Percentiles rank a stretch among this genome's conserved stretches.
Evolutionary conservation across 2,329 filamentous ascomycete genomes (phyloP).

Genomic region (Aureobasidium sp.): DNA sequence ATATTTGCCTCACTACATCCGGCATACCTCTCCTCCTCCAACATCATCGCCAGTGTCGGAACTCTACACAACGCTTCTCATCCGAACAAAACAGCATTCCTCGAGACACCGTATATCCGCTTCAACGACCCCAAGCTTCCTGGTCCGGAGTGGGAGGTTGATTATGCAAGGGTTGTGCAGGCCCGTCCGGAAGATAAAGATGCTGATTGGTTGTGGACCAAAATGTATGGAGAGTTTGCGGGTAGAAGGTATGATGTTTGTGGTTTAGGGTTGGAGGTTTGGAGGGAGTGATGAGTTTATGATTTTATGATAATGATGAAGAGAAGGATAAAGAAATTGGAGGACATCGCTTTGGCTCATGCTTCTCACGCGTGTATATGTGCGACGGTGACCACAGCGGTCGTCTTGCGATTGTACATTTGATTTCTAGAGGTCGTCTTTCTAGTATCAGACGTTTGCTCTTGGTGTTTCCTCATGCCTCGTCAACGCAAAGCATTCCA

Average conservation of each 20-base stretch:
- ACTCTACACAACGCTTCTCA: slow-evolving; percentile 31
- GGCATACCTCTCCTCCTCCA: slow-evolving; percentile 31
- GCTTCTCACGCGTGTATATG: too few species aligned
- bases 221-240: slow-evolving; percentile 54
- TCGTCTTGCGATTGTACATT: too few species aligned
- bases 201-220: slow-evolving; percentile 55
- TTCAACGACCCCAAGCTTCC: slow-evolving; percentile 54
- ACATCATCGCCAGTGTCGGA: slow-evolving; percentile 34
- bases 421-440: too few species aligned
- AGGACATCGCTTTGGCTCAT: too few species aligned
- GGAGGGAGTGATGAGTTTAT: slow-evolving; percentile 27
- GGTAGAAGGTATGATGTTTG: slow-evolving; percentile 58
- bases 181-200: slow-evolving; percentile 51
- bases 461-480: too few species aligned
- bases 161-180: slow-evolving; percentile 43
- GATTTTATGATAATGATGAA: not conserved
- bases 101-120: slow-evolving; percentile 50
- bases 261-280: slow-evolving; percentile 56
- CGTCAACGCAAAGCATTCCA: too few species aligned
- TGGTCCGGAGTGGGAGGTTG: slow-evolving; percentile 57
- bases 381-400: too few species aligned
- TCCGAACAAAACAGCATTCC: slow-evolving; percentile 46
- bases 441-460: too few species aligned
- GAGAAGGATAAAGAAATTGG: too few species aligned
- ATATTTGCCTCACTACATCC: slow-evolving; percentile 36